phyloP scores from a whole-genome alignment of 768 basidiomycete species.

The Russula sp. region DNA sequence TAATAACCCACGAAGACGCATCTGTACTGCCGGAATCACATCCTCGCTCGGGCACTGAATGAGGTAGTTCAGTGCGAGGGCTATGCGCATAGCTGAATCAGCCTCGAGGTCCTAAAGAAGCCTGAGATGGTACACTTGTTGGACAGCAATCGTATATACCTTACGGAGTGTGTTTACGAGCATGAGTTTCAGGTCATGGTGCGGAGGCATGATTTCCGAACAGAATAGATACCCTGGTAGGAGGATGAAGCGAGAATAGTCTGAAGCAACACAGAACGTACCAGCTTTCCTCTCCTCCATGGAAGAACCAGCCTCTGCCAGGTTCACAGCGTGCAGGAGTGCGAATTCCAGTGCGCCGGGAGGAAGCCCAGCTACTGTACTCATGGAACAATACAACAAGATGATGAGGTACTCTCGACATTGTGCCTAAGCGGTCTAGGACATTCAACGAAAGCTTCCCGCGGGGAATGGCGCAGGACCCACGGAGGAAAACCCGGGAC shows the following conservation, averaged over 20 bases:
- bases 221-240: constrained; percentile 74
- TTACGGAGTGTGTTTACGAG: constrained; percentile 84
- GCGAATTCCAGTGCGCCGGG: constrained; percentile 62
- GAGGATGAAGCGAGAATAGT: not conserved
- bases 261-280: constrained; percentile 31
- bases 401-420: constrained; percentile 66
- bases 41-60: constrained; percentile 60
- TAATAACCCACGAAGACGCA: constrained; percentile 60
- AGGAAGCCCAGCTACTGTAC: constrained; percentile 43
- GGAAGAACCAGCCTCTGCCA: constrained; percentile 66
- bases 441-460: constrained; percentile 5
- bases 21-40: constrained; percentile 72
- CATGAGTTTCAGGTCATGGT: constrained; percentile 76
- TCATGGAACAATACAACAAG: constrained; percentile 65
- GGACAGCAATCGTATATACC: constrained; percentile 39
- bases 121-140: constrained; percentile 3
- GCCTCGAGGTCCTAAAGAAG: constrained; percentile 69
- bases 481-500: constrained; percentile 53
- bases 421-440: constrained; percentile 47
- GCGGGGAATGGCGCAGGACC: constrained; percentile 34
- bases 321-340: constrained; percentile 68
- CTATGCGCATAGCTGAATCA: constrained; percentile 51
- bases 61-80: constrained; percentile 69
- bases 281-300: constrained; percentile 68
- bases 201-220: constrained; percentile 61